Percentiles rank a stretch among this genome's conserved stretches.
Evolutionary conservation across 2,329 filamentous ascomycete genomes (phyloP).

Genomic region (Pestalotiopsis sp.): DNA sequence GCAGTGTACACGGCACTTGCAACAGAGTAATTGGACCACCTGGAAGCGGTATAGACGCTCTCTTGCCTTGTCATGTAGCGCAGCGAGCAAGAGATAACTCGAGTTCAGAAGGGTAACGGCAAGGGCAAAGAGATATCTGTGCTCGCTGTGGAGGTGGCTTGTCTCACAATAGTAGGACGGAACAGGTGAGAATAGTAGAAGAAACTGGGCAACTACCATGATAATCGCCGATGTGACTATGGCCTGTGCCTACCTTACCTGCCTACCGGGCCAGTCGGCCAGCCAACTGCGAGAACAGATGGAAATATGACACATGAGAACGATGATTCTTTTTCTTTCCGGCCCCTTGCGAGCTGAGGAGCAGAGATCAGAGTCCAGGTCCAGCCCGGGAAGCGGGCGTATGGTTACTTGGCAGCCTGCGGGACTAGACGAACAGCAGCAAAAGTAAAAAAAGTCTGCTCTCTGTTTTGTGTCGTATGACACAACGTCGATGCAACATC

Average conservation of each 20-base stretch:
- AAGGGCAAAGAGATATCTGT: too few species aligned
- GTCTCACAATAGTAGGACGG: constrained; percentile 31
- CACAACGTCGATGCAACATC: constrained; percentile 29
- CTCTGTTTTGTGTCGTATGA: constrained; percentile 25
- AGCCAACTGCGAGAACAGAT: constrained; percentile 1
- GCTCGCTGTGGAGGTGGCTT: constrained; percentile 37
- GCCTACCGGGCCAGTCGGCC: neutral
- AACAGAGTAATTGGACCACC: constrained; percentile 20
- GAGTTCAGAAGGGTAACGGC: too few species aligned
- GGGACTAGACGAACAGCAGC: neutral
- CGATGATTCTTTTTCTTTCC: neutral
- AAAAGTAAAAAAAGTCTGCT: neutral
- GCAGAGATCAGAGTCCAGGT: neutral
- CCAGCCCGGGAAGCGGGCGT: neutral
- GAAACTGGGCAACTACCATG: neutral
- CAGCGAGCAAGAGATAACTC: neutral
- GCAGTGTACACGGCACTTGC: constrained; percentile 15
- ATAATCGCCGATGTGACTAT: neutral
- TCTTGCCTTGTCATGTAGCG: constrained; percentile 7
- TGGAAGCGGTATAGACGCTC: constrained; percentile 6
- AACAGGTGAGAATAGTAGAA: constrained; percentile 17
- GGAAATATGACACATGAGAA: constrained; percentile 12
- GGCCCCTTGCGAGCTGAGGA: neutral
- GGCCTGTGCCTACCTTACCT: neutral
- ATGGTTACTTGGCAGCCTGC: neutral